Conservation (phyloP, 495 filamentous ascomycete genomes). For the Cairneyella variabilis region DNA sequence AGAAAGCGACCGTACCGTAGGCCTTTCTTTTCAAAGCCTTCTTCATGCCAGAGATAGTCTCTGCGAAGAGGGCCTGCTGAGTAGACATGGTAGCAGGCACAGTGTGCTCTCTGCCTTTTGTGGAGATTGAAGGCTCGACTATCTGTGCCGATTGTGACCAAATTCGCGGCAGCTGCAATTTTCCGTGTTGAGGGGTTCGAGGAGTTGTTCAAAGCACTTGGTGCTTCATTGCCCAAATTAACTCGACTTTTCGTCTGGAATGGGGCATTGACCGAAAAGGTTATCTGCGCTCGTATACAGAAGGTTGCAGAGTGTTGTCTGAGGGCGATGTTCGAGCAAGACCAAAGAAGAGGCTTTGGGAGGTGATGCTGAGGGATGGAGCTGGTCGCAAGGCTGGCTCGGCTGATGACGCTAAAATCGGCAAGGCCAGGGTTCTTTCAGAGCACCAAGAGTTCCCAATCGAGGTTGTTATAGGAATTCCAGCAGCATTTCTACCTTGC, state of each 20-base stretch:
- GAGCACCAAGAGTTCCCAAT: too few species aligned
- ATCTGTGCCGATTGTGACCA: neutral
- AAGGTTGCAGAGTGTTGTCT: too few species aligned
- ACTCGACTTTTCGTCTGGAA: too few species aligned
- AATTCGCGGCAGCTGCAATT: neutral
- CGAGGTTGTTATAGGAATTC: too few species aligned
- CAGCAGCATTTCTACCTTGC: too few species aligned
- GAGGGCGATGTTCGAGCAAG: neutral
- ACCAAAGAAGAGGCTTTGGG: neutral
- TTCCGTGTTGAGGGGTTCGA: slow-evolving; percentile 9
- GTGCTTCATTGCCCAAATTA: too few species aligned
- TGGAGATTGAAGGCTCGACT: neutral
- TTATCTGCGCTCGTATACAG: neutral
- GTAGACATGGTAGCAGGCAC: slow-evolving; percentile 55
- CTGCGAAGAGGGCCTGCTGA: slow-evolving; percentile 64
- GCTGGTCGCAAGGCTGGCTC: neutral
- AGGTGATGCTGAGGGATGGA: too few species aligned
- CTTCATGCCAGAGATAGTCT: slow-evolving; percentile 76
- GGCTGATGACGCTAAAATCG: neutral
- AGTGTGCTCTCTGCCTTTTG: neutral
- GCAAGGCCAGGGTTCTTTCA: neutral
- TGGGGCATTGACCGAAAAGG: neutral
- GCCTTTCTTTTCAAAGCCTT: slow-evolving; percentile 59
- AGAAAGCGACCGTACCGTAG: slow-evolving; percentile 44
- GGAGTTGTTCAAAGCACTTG: neutral